Base-by-base conservation (phyloP, 139 green algal species). In the Coelastrella sp. region DNA sequence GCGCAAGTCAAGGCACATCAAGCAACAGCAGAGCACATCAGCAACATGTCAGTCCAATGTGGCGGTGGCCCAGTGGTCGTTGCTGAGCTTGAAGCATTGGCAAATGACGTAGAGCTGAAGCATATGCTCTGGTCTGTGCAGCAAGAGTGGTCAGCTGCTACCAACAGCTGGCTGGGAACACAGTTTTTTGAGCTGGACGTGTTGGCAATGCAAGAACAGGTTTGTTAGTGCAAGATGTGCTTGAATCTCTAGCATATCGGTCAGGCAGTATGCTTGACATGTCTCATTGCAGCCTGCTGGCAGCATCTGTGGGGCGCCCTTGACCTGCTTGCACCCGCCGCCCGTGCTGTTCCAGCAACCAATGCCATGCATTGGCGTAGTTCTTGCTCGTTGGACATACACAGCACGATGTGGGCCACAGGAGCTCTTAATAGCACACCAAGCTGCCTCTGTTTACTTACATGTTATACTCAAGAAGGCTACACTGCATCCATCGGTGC, bases 21-120 rank as follows among this genome's bases (percentile, higher is more conserved):
- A 85, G 83, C 61, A 47, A 59, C 87, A 23, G 87, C 87, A 79
- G 56, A 73, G 8, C 92, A 80, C 17, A 71, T 92, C 23, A 87
- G 86, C 32, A 73, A 85, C 47, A 61, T 91, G 22, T 74, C 92
- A 17, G 73, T 89, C 23, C 73, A 93, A 32, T 90, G 86, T 61
- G 86, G 86, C 8, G 86, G 86, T 5, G 23, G 23, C 7, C 61
- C 86, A 17, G 10, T 85, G 61, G 32, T 54, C n/a, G 16, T 23
- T 7, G 71, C 71, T 77, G 71, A 22, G 71, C 14, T 68, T 7
- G 19, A 93, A 92, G 90, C 91, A 93, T 68, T 23, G 65, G 7
- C 82, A 95, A 22, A 91, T 23, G 92, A 96, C 54, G 92, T 97
- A 60, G 91, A 94, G 68, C 84, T 97, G 64, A 95, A 96, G 85